Conservation (phyloP, 768 basidiomycete genomes). For the Suillus ampliporus region DNA sequence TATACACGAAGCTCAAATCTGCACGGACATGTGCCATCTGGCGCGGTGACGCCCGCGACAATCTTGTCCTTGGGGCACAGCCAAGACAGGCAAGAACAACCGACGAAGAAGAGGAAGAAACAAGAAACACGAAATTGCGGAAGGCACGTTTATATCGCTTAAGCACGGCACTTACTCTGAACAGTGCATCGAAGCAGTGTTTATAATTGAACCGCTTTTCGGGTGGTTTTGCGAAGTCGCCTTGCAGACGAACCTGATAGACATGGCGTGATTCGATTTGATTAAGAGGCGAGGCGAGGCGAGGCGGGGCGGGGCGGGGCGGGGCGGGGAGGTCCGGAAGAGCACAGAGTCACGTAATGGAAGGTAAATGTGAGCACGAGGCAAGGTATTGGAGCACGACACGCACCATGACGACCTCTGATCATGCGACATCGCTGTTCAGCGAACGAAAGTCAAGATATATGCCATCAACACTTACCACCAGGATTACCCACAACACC, state of each 20-base stretch:
- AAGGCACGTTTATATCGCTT: not conserved
- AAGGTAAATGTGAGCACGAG: conserved; percentile 6
- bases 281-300: not conserved
- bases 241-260: conserved; percentile 76
- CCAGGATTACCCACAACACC: conserved; percentile 90
- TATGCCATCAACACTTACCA: conserved; percentile 47
- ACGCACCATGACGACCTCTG: conserved; percentile 76
- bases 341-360: conserved; percentile 11
- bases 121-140: not conserved
- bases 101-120: not conserved
- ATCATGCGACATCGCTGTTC: not conserved
- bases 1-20: not conserved
- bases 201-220: conserved; percentile 92
- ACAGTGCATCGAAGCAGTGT: conserved; percentile 87
- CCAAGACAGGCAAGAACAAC: not conserved
- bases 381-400: conserved; percentile 3
- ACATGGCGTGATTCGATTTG: conserved; percentile 1
- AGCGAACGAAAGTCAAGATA: not conserved
- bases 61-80: not conserved
- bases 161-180: conserved; percentile 60
- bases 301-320: not conserved
- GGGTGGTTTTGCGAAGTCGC: conserved; percentile 86
- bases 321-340: conserved; percentile 1
- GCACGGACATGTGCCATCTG: not conserved
- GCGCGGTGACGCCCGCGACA: not conserved